Base-by-base conservation (phyloP, 2,329 filamentous ascomycete species). In the Paramyrothecium roridum region DNA sequence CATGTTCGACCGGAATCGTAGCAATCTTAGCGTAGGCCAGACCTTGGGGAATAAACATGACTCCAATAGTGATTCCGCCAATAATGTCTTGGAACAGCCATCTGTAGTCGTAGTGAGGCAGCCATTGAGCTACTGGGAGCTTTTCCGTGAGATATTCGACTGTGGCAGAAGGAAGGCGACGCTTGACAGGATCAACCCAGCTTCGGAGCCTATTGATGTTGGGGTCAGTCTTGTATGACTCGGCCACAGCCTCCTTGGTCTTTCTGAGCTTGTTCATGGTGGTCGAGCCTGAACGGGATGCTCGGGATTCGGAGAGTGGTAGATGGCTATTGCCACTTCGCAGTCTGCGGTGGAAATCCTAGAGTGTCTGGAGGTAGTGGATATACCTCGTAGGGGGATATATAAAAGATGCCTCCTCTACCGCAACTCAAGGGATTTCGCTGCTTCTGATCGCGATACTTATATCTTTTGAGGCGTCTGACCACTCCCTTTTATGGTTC, bases 1-100 rank as follows among this genome's bases (percentile, higher is more conserved):
- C 83, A 64, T 84, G 80, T 60, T 85, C 79, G 20, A 85, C 80
- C 0, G 83, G 82, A 12, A 86, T 84, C 0, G 76, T 82, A 4
- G 84, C 84, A 55, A 87, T 82, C 60, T 84, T 82, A 2, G 84
- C 83, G 61, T 86, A 86, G 0, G 83, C 81, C n/a, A 86, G 65
- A 3, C 79, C 81, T 62, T 87, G 83, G 0, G 83, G 83, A 54
- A 87, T 84, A 47, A 86, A 71, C 74, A 85, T 79, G 26, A 85
- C 73, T 10, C 82, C 83, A 23, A 87, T 71, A 13, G 82, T 88
- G 59, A 83, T 73, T 19, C 85, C 85, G 12, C 82, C 84, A 59
- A 88, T 81, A 12, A 80, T 67, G 63, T 89, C 85, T 63, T 83
- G 83, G 19, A 84, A 56, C 2, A 88, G 64, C 85, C 84, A 89